phyloP scores from a whole-genome alignment of 2,329 filamentous ascomycete genomes.

The Phialemonium atrogriseum region DNA sequence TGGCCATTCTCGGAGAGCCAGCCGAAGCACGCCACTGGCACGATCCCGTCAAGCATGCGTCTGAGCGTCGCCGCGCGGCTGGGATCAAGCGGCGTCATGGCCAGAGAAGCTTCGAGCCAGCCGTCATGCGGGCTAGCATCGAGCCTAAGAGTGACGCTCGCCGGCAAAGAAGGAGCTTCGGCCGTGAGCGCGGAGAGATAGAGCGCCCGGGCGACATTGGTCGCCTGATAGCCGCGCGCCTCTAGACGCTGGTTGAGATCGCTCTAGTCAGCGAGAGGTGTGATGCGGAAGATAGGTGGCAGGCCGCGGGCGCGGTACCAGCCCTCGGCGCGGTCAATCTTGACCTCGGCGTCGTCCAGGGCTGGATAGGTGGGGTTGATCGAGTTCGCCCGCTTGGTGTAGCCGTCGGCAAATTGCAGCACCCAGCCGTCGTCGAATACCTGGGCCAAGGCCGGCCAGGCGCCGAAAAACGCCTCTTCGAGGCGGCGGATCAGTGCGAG shows the following conservation, averaged over 20 bases:
- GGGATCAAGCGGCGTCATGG: neutral
- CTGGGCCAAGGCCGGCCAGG: neutral
- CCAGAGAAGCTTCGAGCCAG: neutral
- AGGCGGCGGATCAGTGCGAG: neutral
- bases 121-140: neutral
- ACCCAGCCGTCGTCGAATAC: constrained; percentile 1
- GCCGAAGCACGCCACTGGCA: neutral
- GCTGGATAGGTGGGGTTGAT: no score
- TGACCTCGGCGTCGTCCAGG: no score
- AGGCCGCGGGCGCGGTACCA: neutral
- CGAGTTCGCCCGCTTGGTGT: neutral
- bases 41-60: neutral
- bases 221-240: neutral
- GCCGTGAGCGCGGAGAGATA: no score
- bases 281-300: neutral
- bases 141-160: neutral
- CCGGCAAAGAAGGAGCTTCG: neutral
- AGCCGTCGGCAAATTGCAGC: neutral
- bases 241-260: neutral
- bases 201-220: no score
- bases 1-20: neutral
- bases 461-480: constrained; percentile 1
- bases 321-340: neutral
- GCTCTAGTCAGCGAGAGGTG: neutral
- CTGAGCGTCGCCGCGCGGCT: neutral